Base-by-base conservation (phyloP, 208 protist species). In the Phytomonas serpens region DNA sequence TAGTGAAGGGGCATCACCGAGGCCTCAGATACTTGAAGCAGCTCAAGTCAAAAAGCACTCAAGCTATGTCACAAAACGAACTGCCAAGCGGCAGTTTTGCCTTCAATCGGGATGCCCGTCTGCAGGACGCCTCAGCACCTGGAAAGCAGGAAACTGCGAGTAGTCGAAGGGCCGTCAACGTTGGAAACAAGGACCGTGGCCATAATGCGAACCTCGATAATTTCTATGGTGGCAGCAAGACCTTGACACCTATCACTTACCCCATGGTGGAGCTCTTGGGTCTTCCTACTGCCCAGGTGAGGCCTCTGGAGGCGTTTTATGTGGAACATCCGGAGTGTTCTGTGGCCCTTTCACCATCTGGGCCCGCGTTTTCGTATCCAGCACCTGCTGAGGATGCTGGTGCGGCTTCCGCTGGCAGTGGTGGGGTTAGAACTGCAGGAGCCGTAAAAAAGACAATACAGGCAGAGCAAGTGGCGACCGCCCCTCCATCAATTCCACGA, bases 21-120 rank as follows among this genome's bases (percentile, higher is more conserved):
- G 84, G 87, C 6, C 81, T 96, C 57, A 79, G 85, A 27, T 82
- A 91, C 61, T 79, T 96, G 9, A 77, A 93, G 37, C 81, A 80
- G 72, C 77, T 93, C 64, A 82, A 84, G 19, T 77, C 73, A 42
- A 72, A 80, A 23, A 81, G 88, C 6, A 27, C 47, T 57, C 47
- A 57, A 57, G 47, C 47, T 16, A 57, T 27, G 47, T 57, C 27
- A 27, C 47, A 57, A 27, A 57, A 57, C 27, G 47, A 57, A 57
- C 27, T 27, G 23, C 47, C 47, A 57, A 19, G 40, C 9, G 27
- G 47, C 47, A 57, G 23, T 57, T 5, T 7, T 57, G 47, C 16
- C 7, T 57, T 57, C 51, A 77, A 83, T 36, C 77, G 74, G 7
- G 67, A 79, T 29, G 72, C 73, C 23, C 79, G 79, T 23, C 63